Evolutionary conservation across 345 rosid genomes (phyloP).

Genomic region (Capsella bursapastoris): DNA sequence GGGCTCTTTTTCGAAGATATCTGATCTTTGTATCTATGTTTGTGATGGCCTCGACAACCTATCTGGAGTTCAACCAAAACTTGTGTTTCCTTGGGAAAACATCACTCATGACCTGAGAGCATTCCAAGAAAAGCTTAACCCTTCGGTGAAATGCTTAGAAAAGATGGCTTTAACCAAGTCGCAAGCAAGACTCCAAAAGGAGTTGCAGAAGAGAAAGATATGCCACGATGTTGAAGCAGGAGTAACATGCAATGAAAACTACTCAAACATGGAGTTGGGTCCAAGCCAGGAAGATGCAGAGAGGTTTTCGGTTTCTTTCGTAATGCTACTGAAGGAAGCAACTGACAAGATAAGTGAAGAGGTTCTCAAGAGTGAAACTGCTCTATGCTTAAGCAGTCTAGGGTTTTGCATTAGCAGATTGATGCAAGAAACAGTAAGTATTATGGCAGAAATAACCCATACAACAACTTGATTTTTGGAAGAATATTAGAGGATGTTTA

Average conservation of each 20-base stretch:
- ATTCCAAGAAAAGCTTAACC: constrained; percentile 49
- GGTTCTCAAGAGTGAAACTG: constrained; percentile 47
- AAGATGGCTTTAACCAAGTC: constrained; percentile 46
- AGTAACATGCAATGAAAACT: constrained; percentile 40
- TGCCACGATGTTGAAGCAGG: constrained; percentile 62
- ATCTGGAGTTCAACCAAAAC: constrained; percentile 37
- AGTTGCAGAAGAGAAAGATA: constrained; percentile 48
- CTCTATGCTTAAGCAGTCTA: constrained; percentile 51
- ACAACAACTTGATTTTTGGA: constrained; percentile 53
- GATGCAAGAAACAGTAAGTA: constrained; percentile 54
- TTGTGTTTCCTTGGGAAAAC: constrained; percentile 45
- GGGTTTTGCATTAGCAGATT: constrained; percentile 64
- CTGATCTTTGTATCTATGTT: constrained; percentile 52
- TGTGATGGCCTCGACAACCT: constrained; percentile 47
- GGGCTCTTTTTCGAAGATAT: constrained; percentile 49
- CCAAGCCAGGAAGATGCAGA: constrained; percentile 46
- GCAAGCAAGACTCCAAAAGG: constrained; percentile 35
- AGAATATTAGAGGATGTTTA: not conserved
- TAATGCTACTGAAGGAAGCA: constrained; percentile 46
- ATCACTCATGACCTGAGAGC: constrained; percentile 49
- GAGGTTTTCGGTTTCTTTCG: constrained; percentile 47
- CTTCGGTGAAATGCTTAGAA: constrained; percentile 52
- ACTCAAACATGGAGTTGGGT: constrained; percentile 29
- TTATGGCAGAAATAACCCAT: constrained; percentile 53
- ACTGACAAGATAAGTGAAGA: constrained; percentile 43